Percentiles rank a stretch among this genome's conserved stretches.
These are phyloP conservation scores for Nannizzia gypsea DNA, from an alignment of 2,329 filamentous ascomycete species.

Conservation along the genomic window DNA sequence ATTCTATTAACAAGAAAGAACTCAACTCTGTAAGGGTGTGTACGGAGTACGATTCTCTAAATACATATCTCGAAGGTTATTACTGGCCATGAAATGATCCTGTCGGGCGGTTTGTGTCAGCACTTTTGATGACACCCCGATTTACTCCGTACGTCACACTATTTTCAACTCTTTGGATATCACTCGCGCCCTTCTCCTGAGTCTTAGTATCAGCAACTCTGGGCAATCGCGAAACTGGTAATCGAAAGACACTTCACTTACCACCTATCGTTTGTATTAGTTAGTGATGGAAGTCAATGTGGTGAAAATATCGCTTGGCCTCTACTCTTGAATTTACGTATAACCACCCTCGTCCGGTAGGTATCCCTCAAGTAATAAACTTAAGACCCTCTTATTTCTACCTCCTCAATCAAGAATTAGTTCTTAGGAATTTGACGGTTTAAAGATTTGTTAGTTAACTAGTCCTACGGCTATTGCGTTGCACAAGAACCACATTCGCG, in stretches of 20 bases:
- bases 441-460: slow-evolving; percentile 24
- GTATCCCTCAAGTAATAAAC: slow-evolving; percentile 14
- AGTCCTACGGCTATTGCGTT: slow-evolving; percentile 21
- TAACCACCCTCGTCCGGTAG: slow-evolving; percentile 12
- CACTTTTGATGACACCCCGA: not conserved
- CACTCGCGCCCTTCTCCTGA: too few species aligned
- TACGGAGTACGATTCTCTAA: too few species aligned
- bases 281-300: slow-evolving; percentile 13
- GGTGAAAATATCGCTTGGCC: slow-evolving; percentile 11
- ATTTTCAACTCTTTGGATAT: too few species aligned
- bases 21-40: too few species aligned
- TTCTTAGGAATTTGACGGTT: slow-evolving; percentile 25
- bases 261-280: slow-evolving; percentile 22
- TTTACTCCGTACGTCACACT: not conserved
- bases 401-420: slow-evolving; percentile 21
- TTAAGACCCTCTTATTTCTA: slow-evolving; percentile 18
- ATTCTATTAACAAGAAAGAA: too few species aligned
- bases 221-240: slow-evolving; percentile 6
- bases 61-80: not conserved
- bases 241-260: slow-evolving; percentile 16
- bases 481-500: slow-evolving; percentile 18
- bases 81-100: not conserved
- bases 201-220: too few species aligned
- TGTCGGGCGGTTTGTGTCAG: not conserved
- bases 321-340: not conserved